Evolutionary conservation across 768 basidiomycete species (phyloP).

Genomic region (Rhizopogon sp.): DNA sequence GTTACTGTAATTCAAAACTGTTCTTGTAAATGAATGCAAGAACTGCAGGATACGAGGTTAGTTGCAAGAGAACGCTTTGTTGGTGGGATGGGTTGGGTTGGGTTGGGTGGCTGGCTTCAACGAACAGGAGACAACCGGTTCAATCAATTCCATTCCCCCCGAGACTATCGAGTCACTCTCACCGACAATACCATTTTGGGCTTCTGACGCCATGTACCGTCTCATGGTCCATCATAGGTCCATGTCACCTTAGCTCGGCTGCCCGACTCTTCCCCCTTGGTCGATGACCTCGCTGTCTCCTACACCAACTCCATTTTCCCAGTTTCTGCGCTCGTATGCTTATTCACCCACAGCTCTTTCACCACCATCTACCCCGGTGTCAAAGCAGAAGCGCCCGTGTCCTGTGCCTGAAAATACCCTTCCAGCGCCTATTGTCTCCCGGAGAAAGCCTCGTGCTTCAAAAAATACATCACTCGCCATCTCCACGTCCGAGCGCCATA

Average conservation of each 20-base stretch:
- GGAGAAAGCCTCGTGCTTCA: neutral
- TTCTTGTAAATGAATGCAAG: constrained; percentile 30
- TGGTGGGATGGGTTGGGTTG: no score
- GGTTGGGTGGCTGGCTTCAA: neutral
- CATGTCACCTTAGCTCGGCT: neutral
- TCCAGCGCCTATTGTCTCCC: neutral
- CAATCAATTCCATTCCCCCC: neutral
- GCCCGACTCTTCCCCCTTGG: no score
- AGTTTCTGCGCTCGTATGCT: constrained; percentile 10
- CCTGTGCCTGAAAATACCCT: neutral
- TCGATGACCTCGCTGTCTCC: neutral
- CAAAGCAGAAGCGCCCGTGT: neutral
- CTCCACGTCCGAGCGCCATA: neutral
- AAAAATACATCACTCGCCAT: neutral
- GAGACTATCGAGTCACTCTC: neutral
- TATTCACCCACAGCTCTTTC: constrained; percentile 8
- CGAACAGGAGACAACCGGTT: neutral
- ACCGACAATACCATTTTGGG: neutral
- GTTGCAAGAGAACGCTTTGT: neutral
- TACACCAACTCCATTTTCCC: neutral
- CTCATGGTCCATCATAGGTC: neutral
- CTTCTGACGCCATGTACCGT: neutral
- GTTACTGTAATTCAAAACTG: neutral
- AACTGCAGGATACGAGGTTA: neutral
- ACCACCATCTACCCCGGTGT: neutral